Percentiles rank a stretch among this genome's conserved stretches.
Conservation (phyloP, 352 stramenopile species). For the Saprolegnia diclina region DNA sequence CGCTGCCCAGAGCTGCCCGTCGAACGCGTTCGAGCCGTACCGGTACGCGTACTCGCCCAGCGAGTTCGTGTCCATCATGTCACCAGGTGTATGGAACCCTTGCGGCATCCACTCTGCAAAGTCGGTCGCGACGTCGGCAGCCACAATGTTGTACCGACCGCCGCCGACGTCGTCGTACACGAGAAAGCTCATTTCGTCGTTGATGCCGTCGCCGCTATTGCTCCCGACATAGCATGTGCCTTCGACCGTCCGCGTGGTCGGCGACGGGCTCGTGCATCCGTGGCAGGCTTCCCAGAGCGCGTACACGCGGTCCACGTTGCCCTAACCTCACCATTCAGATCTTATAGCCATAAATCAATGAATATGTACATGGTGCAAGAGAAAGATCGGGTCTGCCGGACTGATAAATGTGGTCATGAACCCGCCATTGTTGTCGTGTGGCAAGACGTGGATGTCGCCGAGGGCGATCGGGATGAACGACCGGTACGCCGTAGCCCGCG, state of each 20-base stretch:
- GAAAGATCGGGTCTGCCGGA: constrained; percentile 21
- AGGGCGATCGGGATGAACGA: constrained; percentile 8
- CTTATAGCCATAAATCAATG: not conserved
- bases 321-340: constrained; percentile 1
- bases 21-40: constrained; percentile 10
- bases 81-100: constrained; percentile 4
- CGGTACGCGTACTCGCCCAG: constrained; percentile 22
- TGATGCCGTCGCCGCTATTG: constrained; percentile 16
- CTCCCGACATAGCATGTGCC: constrained; percentile 13
- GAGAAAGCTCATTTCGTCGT: not conserved
- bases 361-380: constrained; percentile 21
- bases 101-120: constrained; percentile 20
- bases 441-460: constrained; percentile 22
- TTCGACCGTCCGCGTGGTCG: constrained; percentile 6
- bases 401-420: constrained; percentile 18
- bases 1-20: constrained; percentile 4
- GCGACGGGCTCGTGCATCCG: constrained; percentile 16
- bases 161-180: not conserved
- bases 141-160: constrained; percentile 2
- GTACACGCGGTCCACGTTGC: constrained; percentile 24
- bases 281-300: constrained; percentile 25
- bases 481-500: not conserved
- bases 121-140: constrained; percentile 2
- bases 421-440: constrained; percentile 14
- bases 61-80: constrained; percentile 16